Evolutionary conservation across 805 yeast species (phyloP).

Genomic region (Groenewaldozyma salmanticensis): DNA sequence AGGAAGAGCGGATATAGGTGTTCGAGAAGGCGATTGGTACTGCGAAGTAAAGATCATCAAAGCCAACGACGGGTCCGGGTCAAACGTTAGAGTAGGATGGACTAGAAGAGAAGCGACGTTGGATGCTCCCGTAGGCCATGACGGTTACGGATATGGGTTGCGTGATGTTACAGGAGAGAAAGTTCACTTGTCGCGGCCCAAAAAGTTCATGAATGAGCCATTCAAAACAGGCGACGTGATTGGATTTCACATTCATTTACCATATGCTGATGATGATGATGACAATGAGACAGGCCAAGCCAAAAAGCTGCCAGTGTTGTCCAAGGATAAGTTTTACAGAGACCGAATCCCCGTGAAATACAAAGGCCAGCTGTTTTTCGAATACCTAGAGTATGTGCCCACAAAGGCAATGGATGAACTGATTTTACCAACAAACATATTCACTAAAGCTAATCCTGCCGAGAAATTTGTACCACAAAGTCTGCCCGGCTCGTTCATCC

Average conservation of each 20-base stretch:
- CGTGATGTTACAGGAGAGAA: slow-evolving; percentile 70
- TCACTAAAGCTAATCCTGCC: slow-evolving; percentile 5
- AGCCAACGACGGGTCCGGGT: slow-evolving; percentile 22
- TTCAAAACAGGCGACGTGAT: slow-evolving; percentile 71
- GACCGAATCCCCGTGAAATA: slow-evolving; percentile 85
- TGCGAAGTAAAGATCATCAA: slow-evolving; percentile 60
- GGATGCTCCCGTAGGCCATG: slow-evolving; percentile 94
- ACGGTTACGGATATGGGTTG: slow-evolving; percentile 87
- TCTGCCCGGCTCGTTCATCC: slow-evolving; percentile 41
- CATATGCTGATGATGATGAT: slow-evolving; percentile 28
- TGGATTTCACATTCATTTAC: slow-evolving; percentile 68
- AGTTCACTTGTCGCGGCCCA: slow-evolving; percentile 65
- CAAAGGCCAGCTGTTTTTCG: slow-evolving; percentile 68
- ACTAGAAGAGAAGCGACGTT: slow-evolving; percentile 78
- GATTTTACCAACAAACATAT: slow-evolving; percentile 30
- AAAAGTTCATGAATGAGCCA: slow-evolving; percentile 43
- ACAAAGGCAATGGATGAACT: slow-evolving; percentile 66
- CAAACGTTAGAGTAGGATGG: slow-evolving; percentile 75
- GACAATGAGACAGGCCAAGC: no score
- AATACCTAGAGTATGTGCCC: slow-evolving; percentile 69
- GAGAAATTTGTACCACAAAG: slow-evolving; percentile 21
- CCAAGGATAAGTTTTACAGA: slow-evolving; percentile 41
- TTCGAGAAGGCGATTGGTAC: slow-evolving; percentile 72
- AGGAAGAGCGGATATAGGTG: slow-evolving; percentile 60
- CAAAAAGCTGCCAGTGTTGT: neutral